These are phyloP conservation scores for Russula sp. DNA, from an alignment of 768 basidiomycete genomes.

Conservation along the genomic window DNA sequence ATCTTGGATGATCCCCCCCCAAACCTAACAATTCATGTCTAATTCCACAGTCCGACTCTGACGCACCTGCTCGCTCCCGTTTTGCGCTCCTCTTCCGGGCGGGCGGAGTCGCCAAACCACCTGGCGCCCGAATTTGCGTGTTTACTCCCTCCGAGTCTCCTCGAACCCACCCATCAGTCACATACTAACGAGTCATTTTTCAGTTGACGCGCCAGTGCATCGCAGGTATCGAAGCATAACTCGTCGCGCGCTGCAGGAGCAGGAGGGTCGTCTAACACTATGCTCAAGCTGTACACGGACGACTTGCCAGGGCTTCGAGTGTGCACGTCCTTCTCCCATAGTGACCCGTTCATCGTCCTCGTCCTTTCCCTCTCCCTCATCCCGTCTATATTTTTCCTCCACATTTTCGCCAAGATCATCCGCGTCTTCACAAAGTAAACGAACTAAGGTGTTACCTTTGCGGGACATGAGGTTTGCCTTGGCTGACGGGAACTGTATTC, in stretches of 20 bases:
- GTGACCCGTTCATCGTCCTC: conserved; percentile 95
- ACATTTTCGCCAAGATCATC: conserved; percentile 93
- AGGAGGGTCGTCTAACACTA: conserved; percentile 95
- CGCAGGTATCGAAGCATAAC: conserved; percentile 69
- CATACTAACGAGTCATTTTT: background rate
- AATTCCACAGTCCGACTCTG: conserved; percentile 69
- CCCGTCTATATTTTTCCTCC: conserved; percentile 97
- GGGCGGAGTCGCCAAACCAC: conserved; percentile 59
- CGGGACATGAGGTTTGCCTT: background rate
- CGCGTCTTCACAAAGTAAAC: conserved; percentile 59
- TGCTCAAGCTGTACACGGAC: conserved; percentile 98
- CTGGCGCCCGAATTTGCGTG: conserved; percentile 65
- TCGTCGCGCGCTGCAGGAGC: conserved; percentile 88
- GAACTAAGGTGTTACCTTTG: background rate
- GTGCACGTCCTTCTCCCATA: conserved; percentile 53
- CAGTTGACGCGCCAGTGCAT: conserved; percentile 69
- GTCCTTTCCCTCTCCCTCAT: conserved; percentile 95
- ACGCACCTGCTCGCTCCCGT: conserved; percentile 45
- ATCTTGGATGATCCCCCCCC: background rate
- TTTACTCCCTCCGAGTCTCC: too few species aligned
- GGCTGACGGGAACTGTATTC: background rate
- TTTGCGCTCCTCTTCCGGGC: conserved; percentile 31
- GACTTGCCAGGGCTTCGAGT: conserved; percentile 96
- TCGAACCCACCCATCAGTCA: background rate
- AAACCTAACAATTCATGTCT: conserved; percentile 1